Base-by-base conservation (phyloP, 1,139 yeast genomes). In the Geotrichum australiense region DNA sequence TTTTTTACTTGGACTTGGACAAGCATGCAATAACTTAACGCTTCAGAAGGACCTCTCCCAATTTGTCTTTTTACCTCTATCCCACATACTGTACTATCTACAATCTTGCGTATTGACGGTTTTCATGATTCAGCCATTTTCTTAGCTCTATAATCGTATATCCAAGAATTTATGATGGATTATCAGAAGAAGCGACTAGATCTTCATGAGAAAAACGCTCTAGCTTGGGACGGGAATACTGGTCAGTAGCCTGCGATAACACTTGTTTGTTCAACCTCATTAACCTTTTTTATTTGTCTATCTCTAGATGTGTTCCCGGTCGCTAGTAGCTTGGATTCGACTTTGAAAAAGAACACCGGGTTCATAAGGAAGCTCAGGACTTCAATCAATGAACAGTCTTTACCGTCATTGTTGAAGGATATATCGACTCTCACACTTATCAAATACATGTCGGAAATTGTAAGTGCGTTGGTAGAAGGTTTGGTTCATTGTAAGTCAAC, bases 291-390 rank as follows among this genome's bases (percentile, higher is more conserved):
- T 11, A 21, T 22, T 32, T 12, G 15, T 36, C 8, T 27, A 23
- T 19, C 22, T 18, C 14, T 26, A 53, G 57, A 51, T 36, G 47
- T 53, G n/a, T 52, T 51, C 27, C 46, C 50, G 10, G 50, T 63
- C 1, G 56, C 68, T 1, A 49, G 57, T 12, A 69, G 72, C 36
- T 65, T 80, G 12, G 96, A 89, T 56, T 69, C 94, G 0, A 80
- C 91, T 40, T 65, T 89, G 48, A 89, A 87, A 67, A 84, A 81
- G 58, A 86, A 89, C 57, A 80, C 87, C 3, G 82, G 87, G 0
- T 84, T 86, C 53, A 79, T 86, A 45, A 81, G 80, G 56, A 81
- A 81, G 53, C 62, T 86, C 40, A 71, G 79, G 48, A 68, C 73
- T 3, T 69, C 80, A 2, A 64, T 86, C 33, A 71, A 65, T 28